Percentiles rank a stretch among this genome's conserved stretches.
Conservation (phyloP, 306 rosid species). For the Potentilla sterilis region DNA sequence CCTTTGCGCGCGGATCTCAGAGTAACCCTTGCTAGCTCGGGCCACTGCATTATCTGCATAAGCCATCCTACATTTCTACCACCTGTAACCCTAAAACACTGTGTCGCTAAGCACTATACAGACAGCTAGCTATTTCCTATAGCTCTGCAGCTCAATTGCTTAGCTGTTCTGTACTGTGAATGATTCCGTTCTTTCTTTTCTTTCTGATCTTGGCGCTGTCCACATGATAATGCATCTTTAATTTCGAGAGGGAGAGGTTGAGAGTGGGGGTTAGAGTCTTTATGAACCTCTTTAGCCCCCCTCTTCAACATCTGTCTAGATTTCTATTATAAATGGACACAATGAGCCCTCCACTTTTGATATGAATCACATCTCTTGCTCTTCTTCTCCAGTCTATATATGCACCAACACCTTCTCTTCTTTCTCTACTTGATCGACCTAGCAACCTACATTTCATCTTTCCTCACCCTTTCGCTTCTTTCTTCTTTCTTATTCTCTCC, state of each 20-base stretch:
- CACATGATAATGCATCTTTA: slow-evolving; percentile 28
- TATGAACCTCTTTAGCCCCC: neutral
- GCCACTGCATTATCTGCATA: slow-evolving; percentile 29
- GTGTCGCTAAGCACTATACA: slow-evolving; percentile 19
- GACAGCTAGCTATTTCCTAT: neutral
- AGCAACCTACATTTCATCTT: neutral
- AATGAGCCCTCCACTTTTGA: neutral
- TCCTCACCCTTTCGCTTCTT: neutral
- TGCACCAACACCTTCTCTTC: neutral
- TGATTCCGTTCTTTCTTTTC: neutral
- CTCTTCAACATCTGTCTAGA: slow-evolving; percentile 16
- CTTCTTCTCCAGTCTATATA: neutral
- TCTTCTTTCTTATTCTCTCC: neutral
- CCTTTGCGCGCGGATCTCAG: neutral
- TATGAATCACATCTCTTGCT: no score
- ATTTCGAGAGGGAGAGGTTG: slow-evolving; percentile 2
- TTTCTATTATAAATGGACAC: slow-evolving; percentile 9
- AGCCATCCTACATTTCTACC: slow-evolving; percentile 53
- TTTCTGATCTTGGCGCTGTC: slow-evolving; percentile 18
- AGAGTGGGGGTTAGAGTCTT: slow-evolving; percentile 1
- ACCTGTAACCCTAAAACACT: slow-evolving; percentile 49
- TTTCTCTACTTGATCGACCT: neutral
- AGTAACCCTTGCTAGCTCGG: slow-evolving; percentile 15
- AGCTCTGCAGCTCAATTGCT: slow-evolving; percentile 27
- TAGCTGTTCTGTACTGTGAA: slow-evolving; percentile 34